phyloP scores from a whole-genome alignment of 148 eudicot species.

The Spergularia marina region DNA sequence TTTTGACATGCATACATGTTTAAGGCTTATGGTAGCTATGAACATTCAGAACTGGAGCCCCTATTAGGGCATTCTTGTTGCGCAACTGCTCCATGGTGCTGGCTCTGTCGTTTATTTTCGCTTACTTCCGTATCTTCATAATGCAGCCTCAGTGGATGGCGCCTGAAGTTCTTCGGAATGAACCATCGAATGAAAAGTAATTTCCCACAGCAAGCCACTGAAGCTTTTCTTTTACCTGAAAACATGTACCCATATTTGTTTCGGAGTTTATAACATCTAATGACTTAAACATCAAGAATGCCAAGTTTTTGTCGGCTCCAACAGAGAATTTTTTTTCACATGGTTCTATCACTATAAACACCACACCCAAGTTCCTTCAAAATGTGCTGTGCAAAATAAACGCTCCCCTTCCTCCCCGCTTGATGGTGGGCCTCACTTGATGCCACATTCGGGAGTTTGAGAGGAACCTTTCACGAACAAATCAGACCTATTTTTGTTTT shows the following conservation, averaged over 20 bases:
- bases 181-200: conserved; percentile 57
- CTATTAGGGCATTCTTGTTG: neutral
- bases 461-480: neutral
- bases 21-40: neutral
- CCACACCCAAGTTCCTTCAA: neutral
- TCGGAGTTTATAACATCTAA: neutral
- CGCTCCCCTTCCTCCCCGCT: neutral
- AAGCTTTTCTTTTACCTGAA: neutral
- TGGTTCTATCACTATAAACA: neutral
- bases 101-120: neutral
- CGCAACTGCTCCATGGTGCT: neutral
- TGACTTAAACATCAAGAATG: neutral
- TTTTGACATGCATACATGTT: neutral
- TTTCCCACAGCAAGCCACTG: neutral
- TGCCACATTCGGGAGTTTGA: neutral
- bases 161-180: conserved; percentile 85
- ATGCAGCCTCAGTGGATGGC: conserved; percentile 99
- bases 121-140: neutral
- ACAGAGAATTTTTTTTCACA: neutral
- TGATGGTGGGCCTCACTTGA: neutral
- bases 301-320: neutral
- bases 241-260: neutral
- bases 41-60: neutral
- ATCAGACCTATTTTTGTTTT: neutral
- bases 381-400: neutral